Evolutionary conservation across 1,139 yeast genomes (phyloP).

Genomic region (Yamadazyma triangularis): DNA sequence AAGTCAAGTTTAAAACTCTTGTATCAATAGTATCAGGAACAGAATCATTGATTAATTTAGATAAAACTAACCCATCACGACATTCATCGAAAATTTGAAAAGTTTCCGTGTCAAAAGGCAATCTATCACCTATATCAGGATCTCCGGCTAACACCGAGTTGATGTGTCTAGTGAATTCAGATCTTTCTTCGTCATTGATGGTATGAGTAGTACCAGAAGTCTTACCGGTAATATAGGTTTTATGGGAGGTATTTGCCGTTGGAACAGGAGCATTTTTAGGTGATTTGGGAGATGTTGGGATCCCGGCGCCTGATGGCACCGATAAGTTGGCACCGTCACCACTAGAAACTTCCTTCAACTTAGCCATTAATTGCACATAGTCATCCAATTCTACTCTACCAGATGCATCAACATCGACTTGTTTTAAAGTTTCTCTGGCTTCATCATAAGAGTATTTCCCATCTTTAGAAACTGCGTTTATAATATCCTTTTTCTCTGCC

Average conservation of each 20-base stretch:
- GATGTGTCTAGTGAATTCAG: constrained; percentile 94
- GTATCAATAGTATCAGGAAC: constrained; percentile 98
- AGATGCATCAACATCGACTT: constrained; percentile 90
- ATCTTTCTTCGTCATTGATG: constrained; percentile 90
- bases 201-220: constrained; percentile 95
- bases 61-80: constrained; percentile 88
- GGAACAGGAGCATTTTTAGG: constrained; percentile 34
- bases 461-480: constrained; percentile 72
- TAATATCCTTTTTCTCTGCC: constrained; percentile 86
- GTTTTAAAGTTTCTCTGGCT: constrained; percentile 88
- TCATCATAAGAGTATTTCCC: constrained; percentile 87
- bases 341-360: constrained; percentile 45
- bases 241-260: constrained; percentile 53
- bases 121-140: constrained; percentile 71
- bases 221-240: constrained; percentile 74
- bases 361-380: constrained; percentile 80
- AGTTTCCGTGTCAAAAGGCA: constrained; percentile 91
- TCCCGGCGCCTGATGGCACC: constrained; percentile 10
- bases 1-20: constrained; percentile 88
- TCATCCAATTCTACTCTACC: constrained; percentile 97
- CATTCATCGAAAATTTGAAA: constrained; percentile 97
- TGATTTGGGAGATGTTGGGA: constrained; percentile 21
- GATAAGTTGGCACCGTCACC: constrained; percentile 12
- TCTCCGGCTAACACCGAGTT: constrained; percentile 92
- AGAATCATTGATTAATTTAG: constrained; percentile 92